Evolutionary conservation across 2,329 filamentous ascomycete species (phyloP).

Genomic region (Penicillium thymicola): DNA sequence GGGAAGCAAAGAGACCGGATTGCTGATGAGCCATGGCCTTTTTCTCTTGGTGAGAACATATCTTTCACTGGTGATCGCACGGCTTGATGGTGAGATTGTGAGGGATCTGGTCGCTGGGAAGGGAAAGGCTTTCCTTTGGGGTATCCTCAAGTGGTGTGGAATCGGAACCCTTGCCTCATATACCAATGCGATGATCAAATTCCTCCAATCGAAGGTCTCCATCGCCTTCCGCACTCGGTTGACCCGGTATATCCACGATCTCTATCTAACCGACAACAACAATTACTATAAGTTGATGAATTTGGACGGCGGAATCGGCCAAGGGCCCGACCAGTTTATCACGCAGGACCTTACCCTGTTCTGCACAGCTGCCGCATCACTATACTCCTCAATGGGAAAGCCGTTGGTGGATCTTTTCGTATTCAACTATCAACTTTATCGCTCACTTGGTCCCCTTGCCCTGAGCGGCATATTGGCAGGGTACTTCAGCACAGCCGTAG

Average conservation of each 20-base stretch:
- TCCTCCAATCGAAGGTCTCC: conserved; percentile 93
- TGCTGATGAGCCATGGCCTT: conserved; percentile 81
- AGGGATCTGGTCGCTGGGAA: conserved; percentile 94
- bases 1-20: conserved; percentile 90
- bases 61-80: conserved; percentile 85
- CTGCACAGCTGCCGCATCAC: conserved; percentile 82
- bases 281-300: conserved; percentile 97
- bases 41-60: conserved; percentile 93
- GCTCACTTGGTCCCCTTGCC: conserved; percentile 82
- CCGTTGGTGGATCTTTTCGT: conserved; percentile 95
- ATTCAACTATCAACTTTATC: conserved; percentile 96
- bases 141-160: conserved; percentile 91
- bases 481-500: conserved; percentile 89
- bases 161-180: conserved; percentile 92
- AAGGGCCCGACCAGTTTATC: conserved; percentile 93
- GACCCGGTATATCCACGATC: conserved; percentile 93
- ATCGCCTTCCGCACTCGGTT: conserved; percentile 95
- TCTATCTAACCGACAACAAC: conserved; percentile 90
- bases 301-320: conserved; percentile 85
- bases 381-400: conserved; percentile 97
- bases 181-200: conserved; percentile 99
- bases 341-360: conserved; percentile 95
- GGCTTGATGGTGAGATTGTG: conserved; percentile 93
- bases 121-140: conserved; percentile 81
- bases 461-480: conserved; percentile 83